Evolutionary conservation across 495 filamentous ascomycete species (phyloP).

Genomic region (Talaromyces trachyspermus): DNA sequence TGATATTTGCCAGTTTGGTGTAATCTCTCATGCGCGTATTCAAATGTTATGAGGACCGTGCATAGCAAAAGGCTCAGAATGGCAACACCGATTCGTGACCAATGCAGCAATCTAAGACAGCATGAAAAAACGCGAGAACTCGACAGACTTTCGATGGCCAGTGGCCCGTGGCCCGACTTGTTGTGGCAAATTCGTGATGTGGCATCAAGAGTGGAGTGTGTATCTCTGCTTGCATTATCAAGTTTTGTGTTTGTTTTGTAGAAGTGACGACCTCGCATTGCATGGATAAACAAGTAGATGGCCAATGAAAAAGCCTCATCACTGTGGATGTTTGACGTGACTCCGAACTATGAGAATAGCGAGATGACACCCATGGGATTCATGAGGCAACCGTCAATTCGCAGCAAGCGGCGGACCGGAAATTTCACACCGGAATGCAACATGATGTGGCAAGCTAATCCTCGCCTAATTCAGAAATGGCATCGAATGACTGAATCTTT

Average conservation of each 20-base stretch:
- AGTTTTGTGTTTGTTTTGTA: constrained; percentile 1
- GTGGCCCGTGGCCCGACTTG: neutral
- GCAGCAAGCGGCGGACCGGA: constrained; percentile 4
- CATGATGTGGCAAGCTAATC: constrained; percentile 10
- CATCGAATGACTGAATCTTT: constrained; percentile 11
- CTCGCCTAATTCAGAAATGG: neutral
- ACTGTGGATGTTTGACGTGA: neutral
- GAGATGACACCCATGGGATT: constrained; percentile 1
- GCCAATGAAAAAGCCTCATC: constrained; percentile 6
- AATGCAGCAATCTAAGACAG: constrained; percentile 8
- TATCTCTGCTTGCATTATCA: neutral
- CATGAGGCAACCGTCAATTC: constrained; percentile 11
- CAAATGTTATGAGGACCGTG: too few relatives aligned
- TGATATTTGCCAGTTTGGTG: neutral
- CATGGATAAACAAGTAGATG: neutral
- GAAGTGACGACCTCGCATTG: neutral
- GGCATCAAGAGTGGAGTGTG: neutral
- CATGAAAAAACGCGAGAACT: constrained; percentile 1
- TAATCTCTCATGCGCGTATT: too few relatives aligned
- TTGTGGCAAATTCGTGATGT: constrained; percentile 6
- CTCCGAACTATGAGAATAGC: neutral
- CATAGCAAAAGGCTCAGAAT: too few relatives aligned
- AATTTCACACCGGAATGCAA: constrained; percentile 12
- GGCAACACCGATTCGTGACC: too few relatives aligned
- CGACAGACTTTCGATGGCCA: neutral